Evolutionary conservation across 73 alveolate genomes (phyloP).

Genomic region (Paramecium primaurelia): DNA sequence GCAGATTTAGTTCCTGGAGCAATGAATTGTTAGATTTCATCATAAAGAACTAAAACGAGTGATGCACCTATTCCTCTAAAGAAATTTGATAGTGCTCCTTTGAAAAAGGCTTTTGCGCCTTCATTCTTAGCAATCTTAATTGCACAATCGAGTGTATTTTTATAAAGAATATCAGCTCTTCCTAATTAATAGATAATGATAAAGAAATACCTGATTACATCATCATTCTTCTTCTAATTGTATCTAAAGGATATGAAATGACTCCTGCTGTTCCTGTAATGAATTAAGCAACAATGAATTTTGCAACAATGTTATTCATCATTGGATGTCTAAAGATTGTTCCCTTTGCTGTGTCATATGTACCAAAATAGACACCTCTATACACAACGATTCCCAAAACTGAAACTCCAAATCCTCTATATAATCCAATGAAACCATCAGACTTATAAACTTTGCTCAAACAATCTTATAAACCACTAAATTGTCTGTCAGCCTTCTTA

Average conservation of each 20-base stretch:
- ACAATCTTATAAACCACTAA: slow-evolving; percentile 68
- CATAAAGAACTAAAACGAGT: slow-evolving; percentile 82
- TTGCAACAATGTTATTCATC: not conserved
- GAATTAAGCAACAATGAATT: slow-evolving; percentile 59
- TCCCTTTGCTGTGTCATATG: not conserved
- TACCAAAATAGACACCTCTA: slow-evolving; percentile 85
- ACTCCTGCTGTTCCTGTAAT: slow-evolving; percentile 67
- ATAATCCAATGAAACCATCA: slow-evolving; percentile 71
- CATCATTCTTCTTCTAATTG: slow-evolving; percentile 88
- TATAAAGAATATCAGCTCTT: not conserved
- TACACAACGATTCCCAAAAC: slow-evolving; percentile 68
- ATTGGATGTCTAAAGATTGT: not conserved
- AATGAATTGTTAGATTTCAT: slow-evolving; percentile 65
- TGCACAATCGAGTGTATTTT: slow-evolving; percentile 67
- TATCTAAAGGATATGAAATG: slow-evolving; percentile 79
- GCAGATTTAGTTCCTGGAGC: slow-evolving; percentile 26
- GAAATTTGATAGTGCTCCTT: slow-evolving; percentile 72
- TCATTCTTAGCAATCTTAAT: slow-evolving; percentile 66
- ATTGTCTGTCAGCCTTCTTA: slow-evolving; percentile 67
- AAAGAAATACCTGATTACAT: slow-evolving; percentile 71
- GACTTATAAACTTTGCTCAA: slow-evolving; percentile 51
- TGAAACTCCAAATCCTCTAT: slow-evolving; percentile 79
- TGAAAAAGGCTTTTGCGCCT: slow-evolving; percentile 73
- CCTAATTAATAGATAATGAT: slow-evolving; percentile 47
- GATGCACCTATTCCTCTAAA: slow-evolving; percentile 72